Percentiles rank a stretch among this genome's conserved stretches.
Evolutionary conservation across 2,329 filamentous ascomycete genomes (phyloP).

Genomic region (Ploettnerulaceae sp.): DNA sequence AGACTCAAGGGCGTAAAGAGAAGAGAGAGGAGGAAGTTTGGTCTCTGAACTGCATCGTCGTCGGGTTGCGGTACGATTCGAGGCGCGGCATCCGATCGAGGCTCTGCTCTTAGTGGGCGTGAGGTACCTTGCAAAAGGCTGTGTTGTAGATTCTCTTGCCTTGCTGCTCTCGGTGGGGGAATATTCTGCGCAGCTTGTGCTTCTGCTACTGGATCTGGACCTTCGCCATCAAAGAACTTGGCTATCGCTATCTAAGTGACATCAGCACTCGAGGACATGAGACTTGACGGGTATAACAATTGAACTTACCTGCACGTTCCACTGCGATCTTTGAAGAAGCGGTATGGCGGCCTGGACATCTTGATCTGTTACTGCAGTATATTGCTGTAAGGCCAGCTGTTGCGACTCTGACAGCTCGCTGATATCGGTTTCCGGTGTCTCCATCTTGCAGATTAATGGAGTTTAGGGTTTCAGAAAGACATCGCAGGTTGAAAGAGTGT

Average conservation of each 20-base stretch:
- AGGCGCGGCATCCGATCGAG: slow-evolving; percentile 64
- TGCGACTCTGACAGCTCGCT: slow-evolving; percentile 13
- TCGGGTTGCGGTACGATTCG: slow-evolving; percentile 75
- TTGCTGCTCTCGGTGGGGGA: slow-evolving; percentile 56
- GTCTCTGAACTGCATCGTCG: slow-evolving; percentile 58
- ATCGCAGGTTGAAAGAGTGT: background rate
- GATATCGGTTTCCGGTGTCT: slow-evolving; percentile 9
- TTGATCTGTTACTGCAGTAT: slow-evolving; percentile 82
- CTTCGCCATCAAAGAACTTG: slow-evolving; percentile 97
- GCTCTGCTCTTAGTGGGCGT: slow-evolving; percentile 32
- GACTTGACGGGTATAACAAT: background rate
- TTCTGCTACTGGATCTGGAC: slow-evolving; percentile 74
- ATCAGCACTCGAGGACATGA: background rate
- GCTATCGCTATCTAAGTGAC: slow-evolving; percentile 76
- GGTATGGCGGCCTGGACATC: slow-evolving; percentile 70
- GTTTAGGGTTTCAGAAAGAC: background rate
- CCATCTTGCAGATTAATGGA: background rate
- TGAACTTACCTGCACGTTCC: slow-evolving; percentile 77
- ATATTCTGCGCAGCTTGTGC: slow-evolving; percentile 59
- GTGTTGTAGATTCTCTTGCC: slow-evolving; percentile 71
- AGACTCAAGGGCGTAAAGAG: slow-evolving; percentile 78
- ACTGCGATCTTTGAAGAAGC: slow-evolving; percentile 79
- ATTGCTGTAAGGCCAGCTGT: slow-evolving; percentile 81
- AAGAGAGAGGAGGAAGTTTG: slow-evolving; percentile 71
- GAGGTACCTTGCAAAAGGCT: slow-evolving; percentile 41